Conservation (phyloP, 2,329 filamentous ascomycete species). For the Fusarium aywerte region DNA sequence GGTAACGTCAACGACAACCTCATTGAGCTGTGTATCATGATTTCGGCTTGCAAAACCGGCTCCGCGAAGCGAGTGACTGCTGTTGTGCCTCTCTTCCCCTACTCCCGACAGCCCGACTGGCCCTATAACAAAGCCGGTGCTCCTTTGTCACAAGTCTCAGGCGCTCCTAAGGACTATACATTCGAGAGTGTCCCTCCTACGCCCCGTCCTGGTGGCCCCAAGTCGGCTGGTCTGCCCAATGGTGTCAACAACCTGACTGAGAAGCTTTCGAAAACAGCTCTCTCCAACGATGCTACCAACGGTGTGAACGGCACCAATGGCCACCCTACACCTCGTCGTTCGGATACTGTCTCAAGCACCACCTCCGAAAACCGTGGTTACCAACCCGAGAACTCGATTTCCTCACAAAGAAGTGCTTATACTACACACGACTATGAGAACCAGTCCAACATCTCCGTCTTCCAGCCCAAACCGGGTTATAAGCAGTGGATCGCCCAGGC, state of each 20-base stretch:
- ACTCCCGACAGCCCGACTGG: conserved; percentile 94
- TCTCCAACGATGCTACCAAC: conserved; percentile 57
- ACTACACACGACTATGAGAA: conserved; percentile 75
- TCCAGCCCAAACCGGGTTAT: conserved; percentile 89
- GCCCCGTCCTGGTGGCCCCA: conserved; percentile 76
- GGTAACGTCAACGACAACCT: conserved; percentile 96
- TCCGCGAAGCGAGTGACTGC: conserved; percentile 94
- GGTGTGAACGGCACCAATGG: conserved; percentile 45
- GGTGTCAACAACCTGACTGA: conserved; percentile 76
- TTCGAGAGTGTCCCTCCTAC: conserved; percentile 94
- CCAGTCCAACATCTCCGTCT: conserved; percentile 64
- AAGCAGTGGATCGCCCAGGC: conserved; percentile 99
- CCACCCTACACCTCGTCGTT: conserved; percentile 51
- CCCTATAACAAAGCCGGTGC: conserved; percentile 97
- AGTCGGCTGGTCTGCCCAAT: conserved; percentile 72
- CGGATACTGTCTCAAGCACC: conserved; percentile 51
- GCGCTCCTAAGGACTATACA: conserved; percentile 71
- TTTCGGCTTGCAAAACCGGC: conserved; percentile 96
- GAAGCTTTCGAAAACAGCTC: conserved; percentile 76
- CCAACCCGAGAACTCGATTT: conserved; percentile 53
- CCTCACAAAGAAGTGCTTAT: conserved; percentile 60
- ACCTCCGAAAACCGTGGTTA: conserved; percentile 52
- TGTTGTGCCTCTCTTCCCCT: conserved; percentile 94
- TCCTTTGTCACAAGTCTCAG: conserved; percentile 76
- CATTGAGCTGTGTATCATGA: conserved; percentile 96